A percentile compares a stretch with the other conserved stretches of the same genome.
phyloP scores from a whole-genome alignment of 352 stramenopile species.

The Phytophthora fragariae region DNA sequence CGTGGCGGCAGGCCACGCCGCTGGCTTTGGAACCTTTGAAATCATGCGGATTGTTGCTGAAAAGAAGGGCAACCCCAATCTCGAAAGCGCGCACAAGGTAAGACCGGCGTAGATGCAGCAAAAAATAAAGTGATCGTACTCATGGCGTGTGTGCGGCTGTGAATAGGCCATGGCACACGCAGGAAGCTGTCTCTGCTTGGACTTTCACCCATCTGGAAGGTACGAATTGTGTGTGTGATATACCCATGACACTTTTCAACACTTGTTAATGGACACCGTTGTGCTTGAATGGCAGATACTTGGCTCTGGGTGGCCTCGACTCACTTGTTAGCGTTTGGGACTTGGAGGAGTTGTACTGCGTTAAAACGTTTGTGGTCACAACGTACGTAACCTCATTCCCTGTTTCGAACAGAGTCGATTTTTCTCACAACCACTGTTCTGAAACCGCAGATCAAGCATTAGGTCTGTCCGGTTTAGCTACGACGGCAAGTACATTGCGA shows the following conservation, averaged over 20 bases:
- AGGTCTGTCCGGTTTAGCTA: conserved; percentile 82
- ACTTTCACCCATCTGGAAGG: conserved; percentile 82
- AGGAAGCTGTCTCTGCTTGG: conserved; percentile 84
- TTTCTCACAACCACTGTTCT: neutral
- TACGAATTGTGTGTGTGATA: conserved; percentile 26
- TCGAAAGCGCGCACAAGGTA: conserved; percentile 88
- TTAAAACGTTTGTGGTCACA: conserved; percentile 84
- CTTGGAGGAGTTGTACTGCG: conserved; percentile 87
- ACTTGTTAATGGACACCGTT: neutral
- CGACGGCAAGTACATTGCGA: conserved; percentile 75
- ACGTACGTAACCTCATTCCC: conserved; percentile 49
- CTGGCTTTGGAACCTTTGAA: conserved; percentile 83
- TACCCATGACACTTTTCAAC: neutral
- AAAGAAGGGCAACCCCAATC: conserved; percentile 82
- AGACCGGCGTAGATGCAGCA: neutral
- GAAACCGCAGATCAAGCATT: conserved; percentile 70
- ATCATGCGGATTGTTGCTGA: conserved; percentile 83
- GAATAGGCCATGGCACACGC: conserved; percentile 74
- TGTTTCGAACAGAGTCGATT: neutral
- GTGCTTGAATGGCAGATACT: conserved; percentile 50
- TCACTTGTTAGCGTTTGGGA: conserved; percentile 89
- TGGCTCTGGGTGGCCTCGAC: conserved; percentile 82
- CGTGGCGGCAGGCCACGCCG: conserved; percentile 78
- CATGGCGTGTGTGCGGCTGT: neutral
- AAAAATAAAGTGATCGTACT: neutral